phyloP scores from a whole-genome alignment of 352 stramenopile species.

The Phytophthora podocarpi region DNA sequence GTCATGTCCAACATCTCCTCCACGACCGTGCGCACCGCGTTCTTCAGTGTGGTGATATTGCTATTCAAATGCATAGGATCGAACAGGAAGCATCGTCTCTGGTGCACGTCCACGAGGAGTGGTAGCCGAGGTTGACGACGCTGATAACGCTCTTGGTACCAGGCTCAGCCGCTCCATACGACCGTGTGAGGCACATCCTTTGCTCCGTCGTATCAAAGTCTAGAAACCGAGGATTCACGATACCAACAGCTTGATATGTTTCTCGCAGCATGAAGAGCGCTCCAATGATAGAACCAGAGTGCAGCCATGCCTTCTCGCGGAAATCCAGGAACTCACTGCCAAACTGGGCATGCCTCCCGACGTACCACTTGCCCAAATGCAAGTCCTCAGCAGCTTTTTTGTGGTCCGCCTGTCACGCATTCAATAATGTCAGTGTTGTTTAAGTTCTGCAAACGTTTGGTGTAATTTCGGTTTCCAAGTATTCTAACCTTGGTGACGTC shows the following conservation, averaged over 20 bases:
- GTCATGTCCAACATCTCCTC: constrained; percentile 1
- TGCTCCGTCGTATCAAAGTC: constrained; percentile 10
- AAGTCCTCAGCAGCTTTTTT: constrained; percentile 2
- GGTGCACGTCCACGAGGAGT: not conserved
- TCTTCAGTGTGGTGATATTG: not conserved
- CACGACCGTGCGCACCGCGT: not conserved
- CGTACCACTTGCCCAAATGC: not conserved
- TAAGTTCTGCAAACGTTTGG: no score
- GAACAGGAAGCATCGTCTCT: not conserved
- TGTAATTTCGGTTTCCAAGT: not conserved
- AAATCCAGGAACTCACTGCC: constrained; percentile 9
- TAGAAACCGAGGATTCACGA: constrained; percentile 1
- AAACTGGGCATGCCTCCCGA: not conserved
- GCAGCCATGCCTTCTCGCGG: constrained; percentile 9
- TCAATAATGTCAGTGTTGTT: not conserved
- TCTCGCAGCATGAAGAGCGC: not conserved
- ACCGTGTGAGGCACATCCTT: not conserved
- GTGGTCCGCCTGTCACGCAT: not conserved
- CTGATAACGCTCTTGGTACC: not conserved
- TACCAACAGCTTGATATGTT: not conserved
- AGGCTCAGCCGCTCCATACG: not conserved
- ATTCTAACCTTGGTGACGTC: constrained; percentile 5
- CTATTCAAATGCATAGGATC: constrained; percentile 3
- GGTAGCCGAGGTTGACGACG: constrained; percentile 3
- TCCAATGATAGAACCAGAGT: constrained; percentile 8